Percentiles rank a stretch among this genome's conserved stretches.
phyloP scores from a whole-genome alignment of 768 basidiomycete species.

The Serendipita sp. region DNA sequence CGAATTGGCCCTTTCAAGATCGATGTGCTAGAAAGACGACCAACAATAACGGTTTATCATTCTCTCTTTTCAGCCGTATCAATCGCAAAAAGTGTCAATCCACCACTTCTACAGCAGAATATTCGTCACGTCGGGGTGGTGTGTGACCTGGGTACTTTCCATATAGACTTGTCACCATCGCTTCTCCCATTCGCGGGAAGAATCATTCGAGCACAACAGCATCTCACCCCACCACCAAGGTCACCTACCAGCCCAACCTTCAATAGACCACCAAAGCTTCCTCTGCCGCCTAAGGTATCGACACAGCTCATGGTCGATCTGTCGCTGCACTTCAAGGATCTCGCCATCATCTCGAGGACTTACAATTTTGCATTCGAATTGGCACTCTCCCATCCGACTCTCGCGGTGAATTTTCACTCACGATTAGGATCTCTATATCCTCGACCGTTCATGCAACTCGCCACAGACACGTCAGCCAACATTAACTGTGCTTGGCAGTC shows the following conservation, averaged over 20 bases:
- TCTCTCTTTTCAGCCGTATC: neutral
- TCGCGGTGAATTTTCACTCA: neutral
- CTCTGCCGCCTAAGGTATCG: neutral
- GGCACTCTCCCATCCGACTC: neutral
- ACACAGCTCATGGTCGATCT: neutral
- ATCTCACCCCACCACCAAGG: neutral
- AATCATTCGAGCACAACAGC: neutral
- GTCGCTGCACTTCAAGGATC: neutral
- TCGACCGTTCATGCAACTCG: neutral
- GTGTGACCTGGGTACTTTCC: neutral
- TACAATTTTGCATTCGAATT: slow-evolving; percentile 5
- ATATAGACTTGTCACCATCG: neutral
- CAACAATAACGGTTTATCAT: neutral
- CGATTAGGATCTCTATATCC: neutral
- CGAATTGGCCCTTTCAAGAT: slow-evolving; percentile 1
- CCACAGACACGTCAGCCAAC: neutral
- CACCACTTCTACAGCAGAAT: neutral
- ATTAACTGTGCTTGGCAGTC: slow-evolving; percentile 3
- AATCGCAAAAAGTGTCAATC: neutral
- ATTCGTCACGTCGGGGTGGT: slow-evolving; percentile 1
- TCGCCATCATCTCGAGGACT: neutral
- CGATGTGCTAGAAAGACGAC: neutral
- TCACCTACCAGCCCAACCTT: slow-evolving; percentile 4
- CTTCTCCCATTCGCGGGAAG: neutral
- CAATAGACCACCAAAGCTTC: neutral